Percentiles rank a stretch among this genome's conserved stretches.
Evolutionary conservation across 169 alveolate genomes (phyloP).

Genomic region (Plasmodium malariae): DNA sequence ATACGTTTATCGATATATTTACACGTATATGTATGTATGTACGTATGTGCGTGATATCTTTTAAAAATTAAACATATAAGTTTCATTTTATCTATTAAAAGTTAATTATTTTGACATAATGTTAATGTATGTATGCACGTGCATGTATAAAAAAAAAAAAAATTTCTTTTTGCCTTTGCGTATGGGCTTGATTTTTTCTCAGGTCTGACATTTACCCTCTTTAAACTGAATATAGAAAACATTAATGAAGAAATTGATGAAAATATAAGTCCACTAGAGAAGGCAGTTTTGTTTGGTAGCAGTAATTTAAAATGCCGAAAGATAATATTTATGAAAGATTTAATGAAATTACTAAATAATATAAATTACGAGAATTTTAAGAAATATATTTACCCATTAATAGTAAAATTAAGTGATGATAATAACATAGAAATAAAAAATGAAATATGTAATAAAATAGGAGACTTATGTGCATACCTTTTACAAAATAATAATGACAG

Average conservation of each 20-base stretch:
- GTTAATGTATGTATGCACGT: background rate
- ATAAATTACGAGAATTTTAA: slow-evolving; percentile 40
- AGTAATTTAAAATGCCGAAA: slow-evolving; percentile 67
- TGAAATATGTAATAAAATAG: slow-evolving; percentile 54
- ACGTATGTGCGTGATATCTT: too few relatives aligned
- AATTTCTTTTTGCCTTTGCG: background rate
- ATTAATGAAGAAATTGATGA: slow-evolving; percentile 57
- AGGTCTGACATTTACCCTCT: slow-evolving; percentile 31
- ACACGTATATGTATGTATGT: background rate
- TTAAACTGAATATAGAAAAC: slow-evolving; percentile 31
- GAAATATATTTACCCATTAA: slow-evolving; percentile 47
- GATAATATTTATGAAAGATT: slow-evolving; percentile 41
- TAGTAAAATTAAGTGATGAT: slow-evolving; percentile 50
- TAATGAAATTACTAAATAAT: slow-evolving; percentile 31
- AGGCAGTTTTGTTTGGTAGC: slow-evolving; percentile 53
- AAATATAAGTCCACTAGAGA: slow-evolving; percentile 40
- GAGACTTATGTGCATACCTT: slow-evolving; percentile 72
- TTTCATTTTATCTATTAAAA: too few relatives aligned
- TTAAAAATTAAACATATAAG: too few relatives aligned
- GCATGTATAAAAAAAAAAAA: too few relatives aligned
- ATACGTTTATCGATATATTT: background rate
- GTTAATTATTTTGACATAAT: too few relatives aligned
- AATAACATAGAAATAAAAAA: slow-evolving; percentile 50
- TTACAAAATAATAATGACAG: slow-evolving; percentile 40
- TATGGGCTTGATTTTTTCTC: background rate